Conservation (phyloP, 2,329 filamentous ascomycete species). For the Fusarium sp. region DNA sequence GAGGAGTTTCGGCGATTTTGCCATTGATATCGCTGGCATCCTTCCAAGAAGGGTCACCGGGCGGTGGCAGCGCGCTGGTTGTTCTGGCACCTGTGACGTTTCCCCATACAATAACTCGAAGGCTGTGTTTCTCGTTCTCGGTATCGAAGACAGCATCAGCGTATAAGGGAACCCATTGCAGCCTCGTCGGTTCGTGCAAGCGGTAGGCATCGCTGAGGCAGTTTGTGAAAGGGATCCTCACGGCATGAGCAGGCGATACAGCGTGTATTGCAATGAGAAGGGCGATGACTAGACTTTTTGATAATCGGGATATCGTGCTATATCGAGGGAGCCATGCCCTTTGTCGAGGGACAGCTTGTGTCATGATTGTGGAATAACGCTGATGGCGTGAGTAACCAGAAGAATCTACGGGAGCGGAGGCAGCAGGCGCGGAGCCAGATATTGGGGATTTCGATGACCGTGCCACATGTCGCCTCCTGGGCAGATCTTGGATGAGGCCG, state of each 20-base stretch:
- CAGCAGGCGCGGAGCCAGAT: conserved; percentile 37
- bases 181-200: conserved; percentile 64
- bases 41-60: conserved; percentile 70
- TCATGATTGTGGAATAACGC: conserved; percentile 32
- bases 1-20: conserved; percentile 79
- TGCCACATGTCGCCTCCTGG: conserved; percentile 41
- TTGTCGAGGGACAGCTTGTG: conserved; percentile 12
- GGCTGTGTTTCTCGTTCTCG: conserved; percentile 67
- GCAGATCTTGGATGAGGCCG: conserved; percentile 24
- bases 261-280: conserved; percentile 55
- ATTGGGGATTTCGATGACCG: conserved; percentile 24
- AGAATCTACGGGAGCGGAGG: conserved; percentile 30
- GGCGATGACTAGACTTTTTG: conserved; percentile 49
- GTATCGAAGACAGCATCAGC: conserved; percentile 81
- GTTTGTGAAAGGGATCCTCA: conserved; percentile 83
- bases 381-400: conserved; percentile 15
- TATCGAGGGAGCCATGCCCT: conserved; percentile 35
- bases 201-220: conserved; percentile 76
- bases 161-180: conserved; percentile 84
- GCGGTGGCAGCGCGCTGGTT: conserved; percentile 67
- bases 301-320: conserved; percentile 28
- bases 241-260: conserved; percentile 65
- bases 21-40: conserved; percentile 71
- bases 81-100: conserved; percentile 84
- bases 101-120: conserved; percentile 86